Evolutionary conservation across 768 basidiomycete species (phyloP).

Genomic region (Xanthoconium stramineum): DNA sequence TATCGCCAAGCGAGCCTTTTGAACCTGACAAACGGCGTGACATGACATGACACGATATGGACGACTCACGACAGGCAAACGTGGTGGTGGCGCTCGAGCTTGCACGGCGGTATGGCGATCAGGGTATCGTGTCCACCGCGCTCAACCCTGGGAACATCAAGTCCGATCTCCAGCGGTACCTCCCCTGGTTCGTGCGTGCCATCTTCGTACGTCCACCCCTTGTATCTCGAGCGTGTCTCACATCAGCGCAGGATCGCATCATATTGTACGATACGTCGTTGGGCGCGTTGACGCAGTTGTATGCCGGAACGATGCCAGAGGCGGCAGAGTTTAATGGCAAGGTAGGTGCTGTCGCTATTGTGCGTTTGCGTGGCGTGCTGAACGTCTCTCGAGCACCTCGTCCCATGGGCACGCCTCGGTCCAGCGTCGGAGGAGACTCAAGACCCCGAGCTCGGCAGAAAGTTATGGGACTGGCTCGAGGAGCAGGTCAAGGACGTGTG

Average conservation of each 20-base stretch:
- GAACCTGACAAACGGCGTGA: no score
- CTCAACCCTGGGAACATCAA: conserved; percentile 45
- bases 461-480: conserved; percentile 48
- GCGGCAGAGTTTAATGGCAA: conserved; percentile 38
- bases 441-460: conserved; percentile 33
- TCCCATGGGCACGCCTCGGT: conserved; percentile 44
- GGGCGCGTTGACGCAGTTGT: conserved; percentile 45
- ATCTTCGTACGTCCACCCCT: conserved; percentile 12
- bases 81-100: conserved; percentile 45
- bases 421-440: conserved; percentile 22
- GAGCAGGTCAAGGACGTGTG: conserved; percentile 35
- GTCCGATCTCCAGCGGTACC: conserved; percentile 30
- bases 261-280: conserved; percentile 29
- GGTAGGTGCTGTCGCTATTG: conserved; percentile 24
- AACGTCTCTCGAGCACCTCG: conserved; percentile 35
- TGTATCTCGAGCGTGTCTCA: no score
- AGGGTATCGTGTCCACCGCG: conserved; percentile 44
- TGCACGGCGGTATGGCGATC: conserved; percentile 42
- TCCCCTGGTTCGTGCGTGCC: conserved; percentile 1
- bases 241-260: conserved; percentile 11
- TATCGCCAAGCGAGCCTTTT: not conserved
- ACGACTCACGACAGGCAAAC: conserved; percentile 35
- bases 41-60: not conserved
- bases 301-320: conserved; percentile 41
- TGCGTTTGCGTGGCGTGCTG: not conserved